Conservation (phyloP, 2,329 filamentous ascomycete species). For the Graphium sp. region DNA sequence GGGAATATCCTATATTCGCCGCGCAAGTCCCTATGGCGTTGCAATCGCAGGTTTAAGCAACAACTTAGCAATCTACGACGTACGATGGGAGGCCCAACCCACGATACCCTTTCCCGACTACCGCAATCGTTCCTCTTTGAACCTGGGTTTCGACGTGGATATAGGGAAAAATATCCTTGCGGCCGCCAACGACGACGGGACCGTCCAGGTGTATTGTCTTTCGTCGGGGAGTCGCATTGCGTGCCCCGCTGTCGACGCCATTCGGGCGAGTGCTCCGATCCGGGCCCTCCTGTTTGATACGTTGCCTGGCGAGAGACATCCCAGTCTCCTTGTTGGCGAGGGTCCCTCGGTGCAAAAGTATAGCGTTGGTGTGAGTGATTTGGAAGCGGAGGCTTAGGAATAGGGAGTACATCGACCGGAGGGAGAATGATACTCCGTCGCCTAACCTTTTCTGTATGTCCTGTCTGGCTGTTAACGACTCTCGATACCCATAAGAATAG, state of each 20-base stretch:
- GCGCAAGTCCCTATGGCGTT: conserved; percentile 19
- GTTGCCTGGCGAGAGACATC: too few species aligned
- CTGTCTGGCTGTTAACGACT: too few species aligned
- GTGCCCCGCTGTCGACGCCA: conserved; percentile 4
- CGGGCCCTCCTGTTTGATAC: too few species aligned
- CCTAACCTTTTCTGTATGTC: too few species aligned
- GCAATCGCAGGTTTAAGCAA: conserved; percentile 32
- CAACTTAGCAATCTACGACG: conserved; percentile 37
- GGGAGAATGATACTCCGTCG: too few species aligned
- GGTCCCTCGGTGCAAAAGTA: too few species aligned
- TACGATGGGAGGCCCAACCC: conserved; percentile 25
- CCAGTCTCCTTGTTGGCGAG: too few species aligned
- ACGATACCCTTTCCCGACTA: conserved; percentile 31
- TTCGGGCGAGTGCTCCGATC: too few species aligned
- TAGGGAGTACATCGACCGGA: too few species aligned
- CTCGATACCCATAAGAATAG: too few species aligned
- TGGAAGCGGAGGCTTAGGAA: too few species aligned
- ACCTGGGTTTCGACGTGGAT: conserved; percentile 34
- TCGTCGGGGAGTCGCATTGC: conserved; percentile 21
- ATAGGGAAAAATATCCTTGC: conserved; percentile 29
- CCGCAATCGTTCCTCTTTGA: conserved; percentile 26
- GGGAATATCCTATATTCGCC: background rate
- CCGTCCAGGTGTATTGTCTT: conserved; percentile 30
- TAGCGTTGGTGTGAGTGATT: too few species aligned
- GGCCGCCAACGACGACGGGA: conserved; percentile 32